Evolutionary conservation across 108 stramenopile species (phyloP).

Genomic region (Conticribra weissflogii): DNA sequence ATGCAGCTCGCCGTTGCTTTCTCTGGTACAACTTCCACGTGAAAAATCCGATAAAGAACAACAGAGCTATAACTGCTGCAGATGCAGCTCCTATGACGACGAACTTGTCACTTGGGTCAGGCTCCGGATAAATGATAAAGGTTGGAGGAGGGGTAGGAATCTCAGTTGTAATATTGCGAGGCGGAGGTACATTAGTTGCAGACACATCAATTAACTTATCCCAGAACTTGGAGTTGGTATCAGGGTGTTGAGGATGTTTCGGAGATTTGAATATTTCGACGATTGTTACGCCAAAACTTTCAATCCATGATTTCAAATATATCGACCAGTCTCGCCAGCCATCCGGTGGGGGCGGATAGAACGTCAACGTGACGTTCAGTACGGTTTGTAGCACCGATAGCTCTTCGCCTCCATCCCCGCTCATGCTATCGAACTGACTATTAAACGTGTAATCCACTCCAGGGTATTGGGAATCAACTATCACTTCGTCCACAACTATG

Average conservation of each 20-base stretch:
- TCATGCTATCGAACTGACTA: conserved; percentile 21
- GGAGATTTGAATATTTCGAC: conserved; percentile 50
- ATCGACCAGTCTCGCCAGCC: conserved; percentile 49
- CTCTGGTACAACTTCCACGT: conserved; percentile 11
- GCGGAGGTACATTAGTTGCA: conserved; percentile 31
- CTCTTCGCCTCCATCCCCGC: not conserved
- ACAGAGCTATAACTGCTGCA: conserved; percentile 1
- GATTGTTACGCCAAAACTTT: conserved; percentile 44
- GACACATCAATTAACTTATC: conserved; percentile 38
- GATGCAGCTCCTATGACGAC: conserved; percentile 16
- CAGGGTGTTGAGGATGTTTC: conserved; percentile 47
- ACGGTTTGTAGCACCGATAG: conserved; percentile 42
- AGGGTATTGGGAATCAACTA: conserved; percentile 26
- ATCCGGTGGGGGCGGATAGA: conserved; percentile 33
- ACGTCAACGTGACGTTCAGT: conserved; percentile 44
- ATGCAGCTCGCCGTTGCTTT: conserved; percentile 4
- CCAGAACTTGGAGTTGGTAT: conserved; percentile 45
- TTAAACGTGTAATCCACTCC: conserved; percentile 23
- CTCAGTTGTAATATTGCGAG: conserved; percentile 15
- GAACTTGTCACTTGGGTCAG: conserved; percentile 6
- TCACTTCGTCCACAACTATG: conserved; percentile 21
- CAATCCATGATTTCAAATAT: conserved; percentile 49
- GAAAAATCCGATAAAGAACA: conserved; percentile 3
- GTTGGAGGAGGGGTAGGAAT: conserved; percentile 32
- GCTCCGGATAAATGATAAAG: conserved; percentile 37